Conservation (phyloP, 805 yeast genomes). For the Saccharomycopsis oosterbeekiorum region DNA sequence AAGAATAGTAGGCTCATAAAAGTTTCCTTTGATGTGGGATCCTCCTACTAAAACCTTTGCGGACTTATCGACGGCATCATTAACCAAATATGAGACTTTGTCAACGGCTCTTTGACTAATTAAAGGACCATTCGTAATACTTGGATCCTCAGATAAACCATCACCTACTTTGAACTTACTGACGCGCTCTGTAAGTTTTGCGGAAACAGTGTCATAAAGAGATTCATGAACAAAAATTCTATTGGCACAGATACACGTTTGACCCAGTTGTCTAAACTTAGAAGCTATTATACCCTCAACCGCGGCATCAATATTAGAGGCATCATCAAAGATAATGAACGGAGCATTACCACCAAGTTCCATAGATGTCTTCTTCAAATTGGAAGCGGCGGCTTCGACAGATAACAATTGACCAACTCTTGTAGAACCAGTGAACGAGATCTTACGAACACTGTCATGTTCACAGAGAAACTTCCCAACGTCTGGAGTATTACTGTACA, state of each 20-base stretch:
- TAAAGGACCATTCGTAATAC: slow-evolving; percentile 68
- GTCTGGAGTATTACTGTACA: slow-evolving; percentile 30
- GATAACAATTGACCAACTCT: slow-evolving; percentile 59
- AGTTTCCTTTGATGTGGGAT: slow-evolving; percentile 47
- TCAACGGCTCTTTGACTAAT: slow-evolving; percentile 53
- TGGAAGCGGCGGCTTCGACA: slow-evolving; percentile 43
- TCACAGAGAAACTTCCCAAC: slow-evolving; percentile 52
- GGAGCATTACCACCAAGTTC: slow-evolving; percentile 83
- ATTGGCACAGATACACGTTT: slow-evolving; percentile 76
- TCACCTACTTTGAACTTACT: slow-evolving; percentile 44
- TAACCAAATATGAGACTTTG: slow-evolving; percentile 52
- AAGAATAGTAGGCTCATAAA: slow-evolving; percentile 60
- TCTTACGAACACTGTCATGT: slow-evolving; percentile 46
- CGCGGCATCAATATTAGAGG: slow-evolving; percentile 49
- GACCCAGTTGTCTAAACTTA: slow-evolving; percentile 71
- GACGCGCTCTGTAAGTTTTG: slow-evolving; percentile 38
- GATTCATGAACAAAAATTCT: slow-evolving; percentile 55
- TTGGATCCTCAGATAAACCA: slow-evolving; percentile 37
- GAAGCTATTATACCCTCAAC: slow-evolving; percentile 55
- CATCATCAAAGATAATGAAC: slow-evolving; percentile 64
- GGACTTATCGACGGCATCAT: slow-evolving; percentile 57
- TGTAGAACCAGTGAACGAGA: slow-evolving; percentile 75
- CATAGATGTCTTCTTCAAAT: slow-evolving; percentile 60
- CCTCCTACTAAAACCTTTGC: slow-evolving; percentile 64
- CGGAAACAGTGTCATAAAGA: slow-evolving; percentile 53